Evolutionary conservation across 1,284 basidiomycete species (phyloP), one percentile per base, ranked within the genome.

Genomic region (Cryptococcus sp.): DNA sequence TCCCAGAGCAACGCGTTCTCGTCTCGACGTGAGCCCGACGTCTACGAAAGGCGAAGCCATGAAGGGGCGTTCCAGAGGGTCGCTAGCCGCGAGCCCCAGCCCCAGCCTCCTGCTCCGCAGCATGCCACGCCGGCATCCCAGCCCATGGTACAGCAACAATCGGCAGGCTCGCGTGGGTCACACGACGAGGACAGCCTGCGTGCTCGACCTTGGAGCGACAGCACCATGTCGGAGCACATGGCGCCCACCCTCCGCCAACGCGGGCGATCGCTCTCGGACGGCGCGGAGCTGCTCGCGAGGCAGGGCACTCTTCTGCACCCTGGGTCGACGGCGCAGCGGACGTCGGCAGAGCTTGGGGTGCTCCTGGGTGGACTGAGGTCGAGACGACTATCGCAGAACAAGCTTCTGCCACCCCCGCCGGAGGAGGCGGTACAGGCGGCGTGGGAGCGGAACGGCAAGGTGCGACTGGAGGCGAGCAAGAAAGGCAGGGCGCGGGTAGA

Each of bases 401-500:
- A 68, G 43, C 53, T 77, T 1, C 62, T 78, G 1, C 68, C 75
- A 5, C 66, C 71, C 2, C 73, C 73, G 9, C 67, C 66, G 9
- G 53, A 61, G 16, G 57, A 56, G 12, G 59, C 51, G 12, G 60
- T 58, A 50, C 59, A 58, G 13, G 52, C 50, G 2, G 53, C 56
- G 1, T 64, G 63, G 46, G 45, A 46, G 12, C 47, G 46, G 37
- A 51, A 55, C 11, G 66, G 69, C 38, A 63, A 75, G 46, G 70
- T 78, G 37, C 60, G 72, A 33, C 62, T 78, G 44, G 74, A 79
- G 59, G 76, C 52, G 70, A 87, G 56, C 83, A 90, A 78, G 83
- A 87, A 75, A 83, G 84, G 47, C 83, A 87, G 79, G 33, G 85
- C 90, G 2, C 85, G 90, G 33, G 88, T 96, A 1, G 87, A 90